Percentiles rank a stretch among this genome's conserved stretches.
Evolutionary conservation across 345 rosid genomes (phyloP).

Genomic region (Turnera subulata): DNA sequence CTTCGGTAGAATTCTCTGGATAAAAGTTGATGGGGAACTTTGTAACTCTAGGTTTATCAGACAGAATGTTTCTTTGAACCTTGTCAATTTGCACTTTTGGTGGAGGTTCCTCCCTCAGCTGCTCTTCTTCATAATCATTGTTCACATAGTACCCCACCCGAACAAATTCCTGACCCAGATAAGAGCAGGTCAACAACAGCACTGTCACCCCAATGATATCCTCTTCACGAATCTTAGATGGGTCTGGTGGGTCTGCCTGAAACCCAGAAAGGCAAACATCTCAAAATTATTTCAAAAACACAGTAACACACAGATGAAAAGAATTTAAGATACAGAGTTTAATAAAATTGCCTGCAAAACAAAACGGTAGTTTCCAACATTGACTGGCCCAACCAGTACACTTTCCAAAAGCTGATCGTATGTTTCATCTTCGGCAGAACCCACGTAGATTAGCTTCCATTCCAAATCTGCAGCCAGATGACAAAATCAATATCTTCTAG

Average conservation of each 20-base stretch:
- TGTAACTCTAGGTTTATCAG: constrained; percentile 90
- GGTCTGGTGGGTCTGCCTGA: constrained; percentile 92
- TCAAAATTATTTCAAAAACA: constrained; percentile 1
- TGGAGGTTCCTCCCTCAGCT: constrained; percentile 88
- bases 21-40: constrained; percentile 93
- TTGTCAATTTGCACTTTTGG: constrained; percentile 65
- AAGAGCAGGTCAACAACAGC: constrained; percentile 76
- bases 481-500: neutral
- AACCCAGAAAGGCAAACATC: constrained; percentile 6
- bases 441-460: constrained; percentile 95
- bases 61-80: constrained; percentile 78
- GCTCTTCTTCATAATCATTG: constrained; percentile 88
- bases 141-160: constrained; percentile 90
- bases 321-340: constrained; percentile 1
- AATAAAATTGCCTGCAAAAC: constrained; percentile 55
- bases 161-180: constrained; percentile 77
- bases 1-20: constrained; percentile 42
- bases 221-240: constrained; percentile 79
- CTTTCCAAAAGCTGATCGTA: constrained; percentile 81
- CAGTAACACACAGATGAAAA: neutral
- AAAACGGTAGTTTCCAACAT: constrained; percentile 87
- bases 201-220: constrained; percentile 89
- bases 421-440: constrained; percentile 94
- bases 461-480: constrained; percentile 57
- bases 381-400: constrained; percentile 93